Conservation (phyloP, 169 alveolate genomes). For the Perkinsus marinus region DNA sequence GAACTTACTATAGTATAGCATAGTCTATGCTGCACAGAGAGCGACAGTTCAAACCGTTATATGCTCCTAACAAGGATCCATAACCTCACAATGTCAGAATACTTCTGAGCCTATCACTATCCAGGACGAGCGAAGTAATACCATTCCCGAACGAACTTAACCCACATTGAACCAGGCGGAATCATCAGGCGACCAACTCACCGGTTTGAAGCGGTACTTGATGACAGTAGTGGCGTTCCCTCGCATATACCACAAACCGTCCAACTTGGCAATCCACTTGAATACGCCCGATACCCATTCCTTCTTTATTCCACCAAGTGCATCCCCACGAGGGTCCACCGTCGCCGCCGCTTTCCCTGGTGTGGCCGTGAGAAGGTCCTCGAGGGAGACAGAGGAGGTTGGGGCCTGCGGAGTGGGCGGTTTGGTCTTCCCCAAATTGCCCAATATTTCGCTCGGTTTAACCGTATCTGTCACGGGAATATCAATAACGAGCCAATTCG, state of each 20-base stretch:
- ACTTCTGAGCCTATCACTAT: too few relatives aligned
- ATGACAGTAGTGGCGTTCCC: background rate
- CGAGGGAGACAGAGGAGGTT: background rate
- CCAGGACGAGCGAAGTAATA: too few relatives aligned
- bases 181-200: background rate
- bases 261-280: background rate
- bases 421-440: background rate
- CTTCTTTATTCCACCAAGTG: background rate
- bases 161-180: too few relatives aligned
- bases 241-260: background rate
- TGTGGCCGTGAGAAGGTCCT: background rate
- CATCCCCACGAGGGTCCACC: too few relatives aligned
- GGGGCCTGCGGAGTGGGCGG: background rate
- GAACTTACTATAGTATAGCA: too few relatives aligned
- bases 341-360: background rate
- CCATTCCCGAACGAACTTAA: too few relatives aligned
- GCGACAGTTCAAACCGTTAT: too few relatives aligned
- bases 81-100: too few relatives aligned
- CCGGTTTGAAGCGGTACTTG: background rate
- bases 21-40: too few relatives aligned
- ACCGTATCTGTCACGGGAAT: background rate
- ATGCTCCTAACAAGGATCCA: too few relatives aligned
- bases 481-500: too few relatives aligned
- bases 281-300: background rate
- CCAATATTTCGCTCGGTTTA: background rate